Conservation (phyloP, 169 alveolate species). For the Neospora caninum region DNA sequence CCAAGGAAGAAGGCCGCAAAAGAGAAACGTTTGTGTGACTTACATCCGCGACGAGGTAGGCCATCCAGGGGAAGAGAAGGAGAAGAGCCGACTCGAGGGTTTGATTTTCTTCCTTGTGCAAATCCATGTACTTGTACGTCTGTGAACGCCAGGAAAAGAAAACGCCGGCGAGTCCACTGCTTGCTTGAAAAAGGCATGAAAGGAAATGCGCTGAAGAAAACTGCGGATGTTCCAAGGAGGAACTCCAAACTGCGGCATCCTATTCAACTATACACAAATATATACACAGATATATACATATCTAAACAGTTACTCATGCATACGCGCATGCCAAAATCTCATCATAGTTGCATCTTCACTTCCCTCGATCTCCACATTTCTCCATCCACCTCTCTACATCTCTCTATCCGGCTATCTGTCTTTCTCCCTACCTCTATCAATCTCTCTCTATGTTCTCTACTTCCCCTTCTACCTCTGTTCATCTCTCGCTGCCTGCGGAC, state of each 20-base stretch:
- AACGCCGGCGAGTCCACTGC: neutral
- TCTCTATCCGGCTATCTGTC: neutral
- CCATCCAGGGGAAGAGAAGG: constrained; percentile 69
- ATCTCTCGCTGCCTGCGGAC: no score
- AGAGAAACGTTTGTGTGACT: neutral
- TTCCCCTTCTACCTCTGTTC: neutral
- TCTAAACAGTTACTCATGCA: no score
- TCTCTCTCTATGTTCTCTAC: neutral
- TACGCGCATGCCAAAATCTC: no score
- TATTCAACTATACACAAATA: no score
- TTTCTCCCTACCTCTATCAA: neutral
- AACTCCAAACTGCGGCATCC: no score
- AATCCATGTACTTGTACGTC: constrained; percentile 66
- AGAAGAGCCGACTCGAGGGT: constrained; percentile 67
- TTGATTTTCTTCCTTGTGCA: constrained; percentile 45
- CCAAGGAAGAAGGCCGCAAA: neutral
- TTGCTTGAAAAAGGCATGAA: no score
- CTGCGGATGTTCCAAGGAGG: no score
- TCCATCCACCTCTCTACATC: neutral
- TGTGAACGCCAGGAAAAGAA: neutral
- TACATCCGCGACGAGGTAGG: constrained; percentile 69
- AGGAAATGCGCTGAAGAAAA: no score
- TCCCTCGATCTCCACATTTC: neutral
- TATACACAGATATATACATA: no score
- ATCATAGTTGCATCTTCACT: neutral